Evolutionary conservation across 2,329 filamentous ascomycete genomes (phyloP), one percentile per base, ranked within the genome.

Genomic region (Orbilia blumenaviensis): DNA sequence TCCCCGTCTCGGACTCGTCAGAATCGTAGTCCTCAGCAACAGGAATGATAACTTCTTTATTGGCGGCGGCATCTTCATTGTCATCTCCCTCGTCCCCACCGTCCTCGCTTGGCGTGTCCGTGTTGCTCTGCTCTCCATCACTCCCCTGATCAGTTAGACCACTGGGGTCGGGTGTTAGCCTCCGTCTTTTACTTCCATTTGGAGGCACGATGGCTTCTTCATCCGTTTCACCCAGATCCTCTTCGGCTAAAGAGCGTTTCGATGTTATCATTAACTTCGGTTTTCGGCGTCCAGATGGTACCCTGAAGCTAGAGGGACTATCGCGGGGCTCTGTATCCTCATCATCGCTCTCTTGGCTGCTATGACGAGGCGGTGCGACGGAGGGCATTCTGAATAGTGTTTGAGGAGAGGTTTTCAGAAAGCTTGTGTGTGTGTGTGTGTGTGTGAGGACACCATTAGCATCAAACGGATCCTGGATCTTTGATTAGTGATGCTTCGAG

Each of bases 21-120:
- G 64, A 68, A n/a, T 77, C 77, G 42, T 75, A 68, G 7, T 78
- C 46, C 21, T 75, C 77, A 48, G 73, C 66, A 54, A 69, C 73
- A n/a, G 66, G 73, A n/a, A 77, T 77, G 18, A 69, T 18, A 3
- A 71, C 60, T 50, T 77, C 66, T 42, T 25, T 52, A 10, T 56
- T 16, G 34, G 18, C 12, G 0, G 32, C 4, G 2, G 21, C 54
- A 7, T 61, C 36, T 25, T 64, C 56, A 8, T 64, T 52, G 5
- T 23, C 69, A 10, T 44, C 44, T 36, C 16, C 52, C 10, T 21
- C 14, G 2, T 25, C 32, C 8, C 21, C 34, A 7, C 52, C 18
- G 25, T n/a, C 16, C 12, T 56, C 73, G 32, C 44, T 29, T n/a
- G 16, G 12, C 6, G 62, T 36, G 14, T 64, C 66, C 14, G 38